Evolutionary conservation across 495 filamentous ascomycete species (phyloP).

Genomic region (Jackrogersella multiformis): DNA sequence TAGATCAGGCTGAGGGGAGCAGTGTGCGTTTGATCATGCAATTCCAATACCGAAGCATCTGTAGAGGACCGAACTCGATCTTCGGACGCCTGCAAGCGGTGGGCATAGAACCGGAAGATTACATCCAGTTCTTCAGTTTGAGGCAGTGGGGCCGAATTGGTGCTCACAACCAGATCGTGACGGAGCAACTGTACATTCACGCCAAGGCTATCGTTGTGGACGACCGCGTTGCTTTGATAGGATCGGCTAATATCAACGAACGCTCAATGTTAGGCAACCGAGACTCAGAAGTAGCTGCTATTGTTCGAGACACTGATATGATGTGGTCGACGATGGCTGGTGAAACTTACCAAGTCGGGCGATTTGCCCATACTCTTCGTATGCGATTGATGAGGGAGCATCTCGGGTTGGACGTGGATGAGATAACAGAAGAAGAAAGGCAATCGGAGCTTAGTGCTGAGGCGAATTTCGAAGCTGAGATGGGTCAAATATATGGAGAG

Average conservation of each 20-base stretch:
- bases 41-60: conserved; percentile 97
- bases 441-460: conserved; percentile 61
- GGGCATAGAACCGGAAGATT: conserved; percentile 95
- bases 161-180: conserved; percentile 80
- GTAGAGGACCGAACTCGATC: conserved; percentile 90
- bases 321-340: conserved; percentile 92
- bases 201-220: conserved; percentile 98
- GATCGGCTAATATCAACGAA: conserved; percentile 99
- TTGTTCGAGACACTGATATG: conserved; percentile 95
- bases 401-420: conserved; percentile 93
- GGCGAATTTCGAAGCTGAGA: conserved; percentile 61
- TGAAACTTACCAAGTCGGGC: conserved; percentile 84
- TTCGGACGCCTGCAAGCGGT: conserved; percentile 83
- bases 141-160: conserved; percentile 94
- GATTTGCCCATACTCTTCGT: conserved; percentile 91
- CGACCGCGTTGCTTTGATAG: conserved; percentile 92
- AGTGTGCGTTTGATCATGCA: conserved; percentile 97
- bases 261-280: conserved; percentile 91
- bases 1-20: conserved; percentile 91
- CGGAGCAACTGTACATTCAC: conserved; percentile 98
- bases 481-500: conserved; percentile 62
- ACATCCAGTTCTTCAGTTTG: conserved; percentile 93
- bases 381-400: conserved; percentile 97
- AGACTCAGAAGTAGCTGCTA: conserved; percentile 90
- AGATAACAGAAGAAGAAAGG: conserved; percentile 83